Evolutionary conservation across 2,329 filamentous ascomycete species (phyloP), one percentile per base, ranked within the genome.

Genomic region (Neodidymelliopsis sp.): DNA sequence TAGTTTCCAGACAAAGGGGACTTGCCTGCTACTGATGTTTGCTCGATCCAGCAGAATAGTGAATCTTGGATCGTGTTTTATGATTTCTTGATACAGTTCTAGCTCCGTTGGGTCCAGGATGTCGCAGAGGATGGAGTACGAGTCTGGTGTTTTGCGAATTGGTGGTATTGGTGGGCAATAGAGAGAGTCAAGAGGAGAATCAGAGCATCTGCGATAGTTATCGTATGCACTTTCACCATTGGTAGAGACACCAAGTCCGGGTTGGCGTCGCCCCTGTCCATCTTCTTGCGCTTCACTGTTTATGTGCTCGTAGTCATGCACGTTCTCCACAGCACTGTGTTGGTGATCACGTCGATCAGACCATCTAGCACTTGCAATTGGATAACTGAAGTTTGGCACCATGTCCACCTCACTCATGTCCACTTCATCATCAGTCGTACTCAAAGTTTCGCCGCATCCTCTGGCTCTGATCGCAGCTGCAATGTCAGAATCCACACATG

Each of bases 321-420:
- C 36, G 11, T 34, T 30, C 23, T 6, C 15, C 41, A 27, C 19
- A 29, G 28, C 11, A n/a, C 12, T 23, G 18, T 8, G 23, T 23
- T 8, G 16, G 4, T 10, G 12, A n/a, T 10, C 9, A 13, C 37
- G 6, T 11, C 39, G 53, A 29, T 58, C 52, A 34, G 54, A 50
- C 28, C 59, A 65, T 1, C 38, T 16, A 22, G 50, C 58, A 4
- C 44, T 37, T 13, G 28, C 22, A 13, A 62, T 41, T 0, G 62
- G 60, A 15, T 56, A 57, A 12, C 57, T 64, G 36, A 67, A 67
- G 33, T 65, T 66, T 4, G 64, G 62, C 9, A 66, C 60, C 7
- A 65, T 45, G 3, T 43, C 50, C 8, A 48, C 46, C 20, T 52
- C 41, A 2, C 15, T 3, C 12, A 30, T 20, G 6, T 33, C n/a